Conservation (phyloP, 805 yeast species). For the Saturnispora sekii region DNA sequence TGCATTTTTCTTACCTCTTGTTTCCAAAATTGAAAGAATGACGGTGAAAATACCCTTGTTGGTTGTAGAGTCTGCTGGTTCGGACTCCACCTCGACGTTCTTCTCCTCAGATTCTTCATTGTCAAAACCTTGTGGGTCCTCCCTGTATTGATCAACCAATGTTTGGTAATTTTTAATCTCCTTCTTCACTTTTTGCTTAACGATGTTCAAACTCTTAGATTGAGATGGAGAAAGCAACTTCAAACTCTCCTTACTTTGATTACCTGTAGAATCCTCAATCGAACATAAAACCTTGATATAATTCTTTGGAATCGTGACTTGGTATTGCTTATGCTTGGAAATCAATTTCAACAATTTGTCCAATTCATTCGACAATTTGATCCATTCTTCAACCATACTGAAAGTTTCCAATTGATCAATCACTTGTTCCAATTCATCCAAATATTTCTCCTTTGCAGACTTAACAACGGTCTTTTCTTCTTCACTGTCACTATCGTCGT, state of each 20-base stretch:
- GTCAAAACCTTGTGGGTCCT: conserved; percentile 68
- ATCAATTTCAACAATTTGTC: conserved; percentile 65
- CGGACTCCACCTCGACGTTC: conserved; percentile 3
- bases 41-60: conserved; percentile 52
- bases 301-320: conserved; percentile 58
- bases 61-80: conserved; percentile 24
- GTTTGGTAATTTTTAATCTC: conserved; percentile 58
- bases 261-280: conserved; percentile 58
- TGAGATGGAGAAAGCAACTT: conserved; percentile 75
- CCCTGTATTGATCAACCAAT: conserved; percentile 49
- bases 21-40: conserved; percentile 66
- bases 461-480: conserved; percentile 79
- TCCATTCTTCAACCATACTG: conserved; percentile 71
- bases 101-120: conserved; percentile 2
- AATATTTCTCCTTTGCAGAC: conserved; percentile 84
- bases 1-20: conserved; percentile 92
- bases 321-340: conserved; percentile 67
- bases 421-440: conserved; percentile 71
- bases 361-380: conserved; percentile 60
- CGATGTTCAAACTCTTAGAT: conserved; percentile 78
- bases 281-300: conserved; percentile 61
- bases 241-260: conserved; percentile 34
- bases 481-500: conserved; percentile 33
- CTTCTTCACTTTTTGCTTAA: conserved; percentile 82
- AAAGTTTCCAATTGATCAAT: conserved; percentile 62